phyloP scores from a whole-genome alignment of 495 filamentous ascomycete species.

The Xylaria telfairii region DNA sequence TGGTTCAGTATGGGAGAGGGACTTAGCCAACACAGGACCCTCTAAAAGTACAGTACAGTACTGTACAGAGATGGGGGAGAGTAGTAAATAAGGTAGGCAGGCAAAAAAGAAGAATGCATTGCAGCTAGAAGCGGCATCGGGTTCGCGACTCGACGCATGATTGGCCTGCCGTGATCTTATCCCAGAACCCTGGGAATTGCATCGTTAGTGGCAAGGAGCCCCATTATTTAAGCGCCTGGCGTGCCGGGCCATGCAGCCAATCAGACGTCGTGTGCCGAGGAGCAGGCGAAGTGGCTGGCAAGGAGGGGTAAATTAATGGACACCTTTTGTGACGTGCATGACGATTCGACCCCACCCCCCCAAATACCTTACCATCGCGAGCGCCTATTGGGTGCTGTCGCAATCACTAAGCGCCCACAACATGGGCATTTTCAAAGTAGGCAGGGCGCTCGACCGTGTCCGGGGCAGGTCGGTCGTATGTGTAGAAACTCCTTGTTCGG shows the following conservation, averaged over 20 bases:
- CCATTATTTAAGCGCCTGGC: constrained; percentile 25
- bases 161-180: constrained; percentile 19
- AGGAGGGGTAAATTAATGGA: constrained; percentile 16
- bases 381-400: constrained; percentile 17
- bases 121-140: constrained; percentile 2
- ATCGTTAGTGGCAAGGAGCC: constrained; percentile 17
- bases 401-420: constrained; percentile 23
- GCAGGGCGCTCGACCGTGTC: background rate
- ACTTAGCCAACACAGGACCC: background rate
- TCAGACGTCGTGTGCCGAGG: background rate
- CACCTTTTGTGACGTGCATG: constrained; percentile 25
- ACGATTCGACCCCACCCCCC: constrained; percentile 1
- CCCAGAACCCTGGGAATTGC: constrained; percentile 31
- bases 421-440: constrained; percentile 11
- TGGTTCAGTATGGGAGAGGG: background rate
- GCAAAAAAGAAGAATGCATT: background rate
- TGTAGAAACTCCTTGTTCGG: constrained; percentile 7
- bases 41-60: background rate
- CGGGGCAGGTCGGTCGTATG: background rate
- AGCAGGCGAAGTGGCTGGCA: constrained; percentile 18
- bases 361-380: background rate
- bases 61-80: background rate
- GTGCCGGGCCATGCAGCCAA: constrained; percentile 7
- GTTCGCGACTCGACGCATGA: constrained; percentile 10
- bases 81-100: background rate